A percentile compares a stretch with the other conserved stretches of the same genome.
phyloP scores from a whole-genome alignment of 2,329 filamentous ascomycete genomes.

The Botrytis fabae region DNA sequence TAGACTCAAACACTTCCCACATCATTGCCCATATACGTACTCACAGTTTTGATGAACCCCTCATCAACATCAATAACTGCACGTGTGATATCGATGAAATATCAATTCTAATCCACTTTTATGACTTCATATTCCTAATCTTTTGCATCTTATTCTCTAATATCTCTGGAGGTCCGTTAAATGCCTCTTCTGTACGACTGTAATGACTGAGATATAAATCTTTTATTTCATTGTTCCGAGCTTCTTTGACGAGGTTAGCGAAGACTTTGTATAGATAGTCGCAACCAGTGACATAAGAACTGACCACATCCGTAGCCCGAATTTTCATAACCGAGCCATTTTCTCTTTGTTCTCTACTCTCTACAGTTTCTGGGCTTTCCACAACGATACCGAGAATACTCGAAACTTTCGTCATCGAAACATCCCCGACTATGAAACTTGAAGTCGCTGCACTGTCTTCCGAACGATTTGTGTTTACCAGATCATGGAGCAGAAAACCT shows the following conservation, averaged over 20 bases:
- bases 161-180: background rate
- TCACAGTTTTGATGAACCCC: conserved; percentile 12
- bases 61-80: conserved; percentile 6
- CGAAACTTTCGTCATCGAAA: background rate
- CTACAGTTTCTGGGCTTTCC: too few relatives aligned
- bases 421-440: background rate
- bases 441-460: conserved; percentile 16
- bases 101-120: background rate
- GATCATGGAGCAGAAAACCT: too few relatives aligned
- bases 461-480: conserved; percentile 7
- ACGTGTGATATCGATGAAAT: conserved; percentile 19
- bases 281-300: background rate
- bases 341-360: background rate
- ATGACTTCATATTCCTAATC: conserved; percentile 21
- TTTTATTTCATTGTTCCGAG: conserved; percentile 9
- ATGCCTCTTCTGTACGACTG: background rate
- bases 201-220: conserved; percentile 17
- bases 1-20: conserved; percentile 19
- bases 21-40: background rate
- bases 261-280: conserved; percentile 19
- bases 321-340: background rate
- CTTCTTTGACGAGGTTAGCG: conserved; percentile 10
- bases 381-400: background rate
- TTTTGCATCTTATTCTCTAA: background rate
- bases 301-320: background rate